Evolutionary conservation across 352 stramenopile genomes (phyloP), one percentile per base, ranked within the genome.

Genomic region (Phytophthora sansomeana): DNA sequence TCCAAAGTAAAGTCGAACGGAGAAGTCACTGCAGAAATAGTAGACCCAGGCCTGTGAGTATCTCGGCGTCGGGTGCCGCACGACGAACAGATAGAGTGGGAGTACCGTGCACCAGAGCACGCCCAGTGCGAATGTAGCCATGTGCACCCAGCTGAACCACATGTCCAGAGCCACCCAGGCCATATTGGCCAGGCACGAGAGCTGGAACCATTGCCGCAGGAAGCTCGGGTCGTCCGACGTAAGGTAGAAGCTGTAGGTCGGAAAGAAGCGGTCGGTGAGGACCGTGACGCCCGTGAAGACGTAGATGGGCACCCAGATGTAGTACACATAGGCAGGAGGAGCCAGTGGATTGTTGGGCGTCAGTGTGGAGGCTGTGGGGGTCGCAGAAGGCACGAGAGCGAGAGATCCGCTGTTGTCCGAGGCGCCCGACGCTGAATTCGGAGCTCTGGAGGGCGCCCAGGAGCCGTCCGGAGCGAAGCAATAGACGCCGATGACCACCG

Each of bases 251-350:
- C 79, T 88, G 51, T 79, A 85, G 54, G 63, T 68, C 17, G 81
- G 75, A 59, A 77, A 86, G 63, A 87, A 84, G 36, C 69, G 64
- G 67, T 89, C 80, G 24, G 70, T 85, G 24, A 80, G 43, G 29
- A 80, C 80, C 5, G 78, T 84, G n/a, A 67, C 69, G 8, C 69
- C 67, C 36, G 46, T 70, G 43, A 87, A 76, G 47, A 72, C 19
- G 71, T 89, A 90, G 44, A 90, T 75, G 30, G 67, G 67, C 35
- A 84, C 43, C 80, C 81, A 90, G 26, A 90, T 85, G 49, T 65
- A 77, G 28, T 83, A 72, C 36, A 83, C 67, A 55, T 79, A 89
- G n/a, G 53, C 36, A 6, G 74, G 67, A 16, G 81, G 81, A 5
- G 77, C 67, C 50, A 90, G 72, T 16, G 73, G 76, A 30, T 75